These are phyloP conservation scores for Tylopilus plumbeoviolaceoides DNA, from an alignment of 768 basidiomycete genomes.

Conservation along the genomic window DNA sequence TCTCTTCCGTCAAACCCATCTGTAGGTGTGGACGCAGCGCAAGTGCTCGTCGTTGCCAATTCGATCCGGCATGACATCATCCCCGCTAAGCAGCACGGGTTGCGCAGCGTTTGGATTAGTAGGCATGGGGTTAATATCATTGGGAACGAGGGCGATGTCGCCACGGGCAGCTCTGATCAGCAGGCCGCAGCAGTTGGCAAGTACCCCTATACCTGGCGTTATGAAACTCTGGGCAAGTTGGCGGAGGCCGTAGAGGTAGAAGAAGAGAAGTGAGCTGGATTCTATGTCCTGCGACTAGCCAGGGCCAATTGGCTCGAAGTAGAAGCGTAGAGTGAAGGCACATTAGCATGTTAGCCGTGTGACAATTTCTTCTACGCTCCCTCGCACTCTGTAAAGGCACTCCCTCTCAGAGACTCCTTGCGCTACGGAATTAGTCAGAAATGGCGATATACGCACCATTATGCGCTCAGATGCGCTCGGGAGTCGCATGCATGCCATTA, in stretches of 20 bases:
- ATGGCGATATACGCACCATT: no score
- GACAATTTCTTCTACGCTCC: no score
- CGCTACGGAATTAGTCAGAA: no score
- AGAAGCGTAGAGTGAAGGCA: no score
- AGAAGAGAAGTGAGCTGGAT: neutral
- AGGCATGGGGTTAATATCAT: conserved; percentile 30
- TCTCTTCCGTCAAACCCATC: conserved; percentile 17
- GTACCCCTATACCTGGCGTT: conserved; percentile 46
- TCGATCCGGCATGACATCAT: conserved; percentile 64
- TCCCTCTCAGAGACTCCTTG: no score
- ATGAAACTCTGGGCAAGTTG: conserved; percentile 58
- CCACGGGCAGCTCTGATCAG: conserved; percentile 27
- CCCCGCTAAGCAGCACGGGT: conserved; percentile 53
- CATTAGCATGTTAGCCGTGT: no score
- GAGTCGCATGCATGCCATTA: no score
- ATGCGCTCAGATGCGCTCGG: no score
- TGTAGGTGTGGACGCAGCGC: conserved; percentile 29
- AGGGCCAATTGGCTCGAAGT: neutral
- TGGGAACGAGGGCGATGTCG: conserved; percentile 31
- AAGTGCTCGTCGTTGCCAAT: conserved; percentile 64
- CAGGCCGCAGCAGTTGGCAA: conserved; percentile 17
- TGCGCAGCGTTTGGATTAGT: conserved; percentile 66
- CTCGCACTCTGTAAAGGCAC: no score
- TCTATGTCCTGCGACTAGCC: neutral
- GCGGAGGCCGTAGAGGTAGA: conserved; percentile 54